phyloP scores from a whole-genome alignment of 129 eudicot genomes.

The Scalesia atractyloides region DNA sequence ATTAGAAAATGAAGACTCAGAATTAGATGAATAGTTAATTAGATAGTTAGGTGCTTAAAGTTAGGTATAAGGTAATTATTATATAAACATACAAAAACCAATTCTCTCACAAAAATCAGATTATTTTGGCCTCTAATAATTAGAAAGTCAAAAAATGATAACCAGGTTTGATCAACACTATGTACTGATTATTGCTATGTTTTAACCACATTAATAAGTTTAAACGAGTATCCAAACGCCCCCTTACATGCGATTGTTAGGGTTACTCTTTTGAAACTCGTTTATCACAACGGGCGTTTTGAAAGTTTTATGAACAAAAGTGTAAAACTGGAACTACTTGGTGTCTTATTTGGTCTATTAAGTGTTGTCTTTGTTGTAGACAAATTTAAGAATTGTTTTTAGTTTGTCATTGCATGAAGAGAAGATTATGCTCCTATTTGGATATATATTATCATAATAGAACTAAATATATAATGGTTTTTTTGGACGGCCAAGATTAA shows the following conservation, averaged over 20 bases:
- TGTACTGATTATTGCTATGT: not conserved
- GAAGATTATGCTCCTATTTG: slow-evolving; percentile 27
- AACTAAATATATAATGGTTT: not conserved
- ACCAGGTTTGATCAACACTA: not conserved
- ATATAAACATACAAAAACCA: not conserved
- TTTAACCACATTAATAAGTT: not conserved
- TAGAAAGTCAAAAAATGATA: slow-evolving; percentile 5
- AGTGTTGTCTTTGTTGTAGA: slow-evolving; percentile 17
- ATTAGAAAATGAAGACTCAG: slow-evolving; percentile 9
- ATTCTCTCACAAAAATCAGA: not conserved
- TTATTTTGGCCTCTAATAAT: not conserved
- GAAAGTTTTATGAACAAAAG: not conserved
- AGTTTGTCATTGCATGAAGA: slow-evolving; percentile 30
- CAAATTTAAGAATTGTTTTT: slow-evolving; percentile 10
- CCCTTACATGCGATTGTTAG: slow-evolving; percentile 4
- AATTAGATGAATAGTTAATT: slow-evolving; percentile 1
- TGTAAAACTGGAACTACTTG: slow-evolving; percentile 1
- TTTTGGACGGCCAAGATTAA: not conserved
- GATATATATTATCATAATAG: slow-evolving; percentile 10
- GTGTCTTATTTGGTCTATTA: slow-evolving; percentile 23
- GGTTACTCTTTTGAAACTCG: slow-evolving; percentile 4
- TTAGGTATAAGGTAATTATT: not conserved
- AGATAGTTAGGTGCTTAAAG: slow-evolving; percentile 1
- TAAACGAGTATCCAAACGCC: not conserved
- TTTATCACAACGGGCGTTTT: not conserved